Evolutionary conservation across 2,329 filamentous ascomycete species (phyloP), one percentile per base, ranked within the genome.

Genomic region (Alternaria atra): DNA sequence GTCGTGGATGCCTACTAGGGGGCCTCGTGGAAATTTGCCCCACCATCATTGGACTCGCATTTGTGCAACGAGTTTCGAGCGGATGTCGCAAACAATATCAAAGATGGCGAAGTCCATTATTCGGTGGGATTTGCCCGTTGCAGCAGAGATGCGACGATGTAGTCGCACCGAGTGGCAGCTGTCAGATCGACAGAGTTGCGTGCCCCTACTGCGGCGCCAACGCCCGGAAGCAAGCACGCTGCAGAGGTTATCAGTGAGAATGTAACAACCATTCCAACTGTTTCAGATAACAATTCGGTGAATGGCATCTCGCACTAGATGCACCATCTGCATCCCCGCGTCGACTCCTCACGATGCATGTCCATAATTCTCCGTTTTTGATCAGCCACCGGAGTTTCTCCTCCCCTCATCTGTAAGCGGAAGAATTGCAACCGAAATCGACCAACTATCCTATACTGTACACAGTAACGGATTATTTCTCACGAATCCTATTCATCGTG

Each of bases 381-480:
- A 50, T 50, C 40, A 25, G 32, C 53, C 34, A 55, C 43, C 53
- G 25, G 43, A 55, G n/a, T 50, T 48, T 50, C 53, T 55, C 20
- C 37, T 42, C 40, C 34, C 25, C 25, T 55, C 52, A 30, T 35
- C 23, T 37, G 5, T 25, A 48, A 39, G 25, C 53, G 53, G 53
- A 50, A 40, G 25, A 55, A 48, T 40, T 37, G 7, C 23, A 39
- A 32, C 53, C 42, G 43, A 39, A 5, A 27, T 17, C 7, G 20
- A 35, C 30, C 29, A 48, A 35, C 6, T 2, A 23, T 8, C 15
- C 23, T 34, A 20, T 20, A 47, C 5, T 37, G 7, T 27, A 29
- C 23, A 23, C 10, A 29, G 34, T 15, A 34, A 34, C 43, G 43
- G 53, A 32, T 32, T n/a, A 25, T 37, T 30, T 39, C 7, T 32